A percentile compares a stretch with the other conserved stretches of the same genome.
Evolutionary conservation across 768 basidiomycete genomes (phyloP).

Genomic region (Suillus paluster): DNA sequence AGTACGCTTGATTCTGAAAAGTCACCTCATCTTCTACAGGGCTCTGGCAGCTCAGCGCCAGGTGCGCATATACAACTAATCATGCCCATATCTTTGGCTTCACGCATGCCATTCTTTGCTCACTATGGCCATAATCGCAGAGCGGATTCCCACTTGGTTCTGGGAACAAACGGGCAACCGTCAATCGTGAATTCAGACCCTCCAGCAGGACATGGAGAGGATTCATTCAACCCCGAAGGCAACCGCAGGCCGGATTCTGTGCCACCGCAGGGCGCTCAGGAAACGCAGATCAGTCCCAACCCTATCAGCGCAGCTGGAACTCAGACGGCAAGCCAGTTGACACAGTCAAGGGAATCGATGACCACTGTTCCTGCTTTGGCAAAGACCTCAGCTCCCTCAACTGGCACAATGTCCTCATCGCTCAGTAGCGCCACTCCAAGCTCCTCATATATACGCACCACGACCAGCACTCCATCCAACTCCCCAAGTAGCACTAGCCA

Average conservation of each 20-base stretch:
- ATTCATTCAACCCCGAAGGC: not conserved
- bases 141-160: not conserved
- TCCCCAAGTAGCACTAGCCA: not conserved
- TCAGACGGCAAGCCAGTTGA: not conserved
- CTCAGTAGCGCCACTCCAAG: slow-evolving; percentile 6
- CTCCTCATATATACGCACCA: not conserved
- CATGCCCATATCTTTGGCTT: not conserved
- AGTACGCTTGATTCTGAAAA: not conserved
- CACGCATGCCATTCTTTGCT: not conserved
- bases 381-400: slow-evolving; percentile 16
- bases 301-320: not conserved
- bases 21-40: not conserved
- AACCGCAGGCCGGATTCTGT: not conserved
- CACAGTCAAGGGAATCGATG: not conserved
- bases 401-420: slow-evolving; percentile 6
- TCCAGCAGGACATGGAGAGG: not conserved
- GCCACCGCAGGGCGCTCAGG: not conserved
- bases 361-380: not conserved
- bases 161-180: not conserved
- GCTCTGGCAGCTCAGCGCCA: slow-evolving; percentile 5
- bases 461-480: not conserved
- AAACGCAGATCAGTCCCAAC: not conserved
- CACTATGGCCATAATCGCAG: not conserved
- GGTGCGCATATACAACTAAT: not conserved
- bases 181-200: not conserved